Evolutionary conservation across 2,329 filamentous ascomycete genomes (phyloP), one percentile per base, ranked within the genome.

Genomic region (Huntiella bhutanensis): DNA sequence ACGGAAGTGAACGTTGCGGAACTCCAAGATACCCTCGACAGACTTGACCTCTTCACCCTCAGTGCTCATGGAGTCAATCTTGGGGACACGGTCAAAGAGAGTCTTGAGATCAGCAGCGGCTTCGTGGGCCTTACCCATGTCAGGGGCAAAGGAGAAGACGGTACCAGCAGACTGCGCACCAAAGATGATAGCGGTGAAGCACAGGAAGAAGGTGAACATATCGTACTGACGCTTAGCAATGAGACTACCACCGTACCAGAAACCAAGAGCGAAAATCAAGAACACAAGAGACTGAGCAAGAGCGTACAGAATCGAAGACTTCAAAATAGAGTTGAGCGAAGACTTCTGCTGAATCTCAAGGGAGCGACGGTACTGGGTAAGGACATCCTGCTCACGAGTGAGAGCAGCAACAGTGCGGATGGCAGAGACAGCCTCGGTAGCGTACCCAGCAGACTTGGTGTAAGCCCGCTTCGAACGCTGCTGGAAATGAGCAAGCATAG

Each of bases 331-430:
- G 7, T 70, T 68, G 34, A 93, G 60, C 51, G 81, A 83, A 41
- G 68, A 66, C 46, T 69, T 71, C 43, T 77, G 77, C 59, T 93
- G 85, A 1, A 56, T 57, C 1, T 69, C 77, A 32, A 91, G 71
- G 42, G 75, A 75, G 2, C 62, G 58, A 50, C 73, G 78, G 64
- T 92, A 98, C 45, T 77, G 70, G 2, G 62, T 55, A 54, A 84
- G 71, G 3, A 96, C 84, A 56, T 94, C 84, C 0, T 72, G 62
- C 62, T 98, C 91, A 7, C 88, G 75, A 0, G 87, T 94, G 39
- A 98, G 70, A 6, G 85, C 83, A 3, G 87, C 88, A 7, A 96
- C 87, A 2, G 91, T 96, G 44, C 88, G 81, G 53, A 96, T 95
- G 5, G 87, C 82, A 2, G 84, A 87, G 32, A 92, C 93, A 38